Evolutionary conservation across 208 protist genomes (phyloP), one percentile per base, ranked within the genome.

Genomic region (Trypanosoma congolense): DNA sequence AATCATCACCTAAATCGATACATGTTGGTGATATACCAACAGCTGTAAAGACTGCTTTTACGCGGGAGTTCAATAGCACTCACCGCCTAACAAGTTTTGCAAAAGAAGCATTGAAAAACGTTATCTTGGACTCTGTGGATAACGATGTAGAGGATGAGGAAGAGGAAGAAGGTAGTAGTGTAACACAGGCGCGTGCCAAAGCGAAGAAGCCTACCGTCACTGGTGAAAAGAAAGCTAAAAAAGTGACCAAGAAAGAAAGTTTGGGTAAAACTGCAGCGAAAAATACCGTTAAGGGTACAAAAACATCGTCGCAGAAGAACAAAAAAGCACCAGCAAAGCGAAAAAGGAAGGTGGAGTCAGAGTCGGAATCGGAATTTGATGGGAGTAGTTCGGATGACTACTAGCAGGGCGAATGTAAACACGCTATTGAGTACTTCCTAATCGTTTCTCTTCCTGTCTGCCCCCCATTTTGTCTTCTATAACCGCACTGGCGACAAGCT

Each of bases 1-100:
- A 59, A 43, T 54, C 57, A 8, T 54, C 70, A 9, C 24, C 28
- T 33, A 5, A 48, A 46, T 22, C 53, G 33, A 26, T 24, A 24
- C 43, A 44, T 9, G 50, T 25, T n/a, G 65, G 58, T 10, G 64
- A 46, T 42, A 90, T 94, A 44, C 51, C 68, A n/a, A 77, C 87
- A 3, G 80, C 76, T 2, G 74, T 89, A 21, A 96, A 96, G 69
- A 58, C 77, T 2, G 87, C 88, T 28, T 92, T 96, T 57, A 96
- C 91, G 21, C 73, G 86, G 4, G 80, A 86, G 59, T 93, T 92
- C 57, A 94, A 95, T 65, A 85, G 83, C 41, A 91, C 80, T n/a
- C 82, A 92, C 56, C 70, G 77, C 28, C 55, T 73, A 18, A 75
- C 88, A 28, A 88, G 77, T 59, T 83, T 87, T 35, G 63, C 71